Percentiles rank a stretch among this genome's conserved stretches.
These are phyloP conservation scores for Trichoderma parareesei DNA, from an alignment of 495 filamentous ascomycete genomes.

Conservation along the genomic window DNA sequence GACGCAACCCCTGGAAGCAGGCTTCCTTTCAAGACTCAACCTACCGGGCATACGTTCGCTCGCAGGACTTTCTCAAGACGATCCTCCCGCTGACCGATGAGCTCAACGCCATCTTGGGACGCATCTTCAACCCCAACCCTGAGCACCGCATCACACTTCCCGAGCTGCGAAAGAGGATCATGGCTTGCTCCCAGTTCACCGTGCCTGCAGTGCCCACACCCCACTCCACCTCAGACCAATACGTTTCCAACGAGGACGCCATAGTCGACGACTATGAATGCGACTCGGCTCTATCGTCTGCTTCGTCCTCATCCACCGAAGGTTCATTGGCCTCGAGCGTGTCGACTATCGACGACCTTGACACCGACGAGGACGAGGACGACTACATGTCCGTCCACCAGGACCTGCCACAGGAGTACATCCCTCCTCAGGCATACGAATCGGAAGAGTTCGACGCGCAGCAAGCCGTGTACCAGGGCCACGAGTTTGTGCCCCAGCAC, in stretches of 20 bases:
- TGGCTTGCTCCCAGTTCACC: constrained; percentile 71
- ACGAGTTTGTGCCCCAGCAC: constrained; percentile 36
- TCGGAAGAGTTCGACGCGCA: constrained; percentile 30
- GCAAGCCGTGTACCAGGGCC: constrained; percentile 25
- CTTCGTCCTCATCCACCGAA: constrained; percentile 36
- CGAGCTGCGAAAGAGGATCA: constrained; percentile 70
- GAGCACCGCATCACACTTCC: constrained; percentile 74
- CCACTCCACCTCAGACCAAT: constrained; percentile 33
- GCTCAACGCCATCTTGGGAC: constrained; percentile 77
- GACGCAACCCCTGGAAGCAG: constrained; percentile 97
- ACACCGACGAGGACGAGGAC: constrained; percentile 24
- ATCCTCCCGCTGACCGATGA: constrained; percentile 90
- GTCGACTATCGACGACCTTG: constrained; percentile 38
- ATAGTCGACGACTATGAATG: constrained; percentile 28
- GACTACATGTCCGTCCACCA: constrained; percentile 29
- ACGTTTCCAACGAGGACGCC: constrained; percentile 37
- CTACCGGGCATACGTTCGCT: constrained; percentile 83
- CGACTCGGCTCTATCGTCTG: constrained; percentile 32
- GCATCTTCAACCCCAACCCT: constrained; percentile 86
- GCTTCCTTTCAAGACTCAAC: constrained; percentile 90
- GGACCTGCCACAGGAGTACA: constrained; percentile 8
- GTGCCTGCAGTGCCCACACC: constrained; percentile 25
- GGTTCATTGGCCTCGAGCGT: constrained; percentile 37
- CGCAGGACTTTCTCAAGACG: constrained; percentile 78
- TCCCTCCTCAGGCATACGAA: constrained; percentile 23